Conservation (phyloP, 208 protist species). For the Acanthamoeba sp. region DNA sequence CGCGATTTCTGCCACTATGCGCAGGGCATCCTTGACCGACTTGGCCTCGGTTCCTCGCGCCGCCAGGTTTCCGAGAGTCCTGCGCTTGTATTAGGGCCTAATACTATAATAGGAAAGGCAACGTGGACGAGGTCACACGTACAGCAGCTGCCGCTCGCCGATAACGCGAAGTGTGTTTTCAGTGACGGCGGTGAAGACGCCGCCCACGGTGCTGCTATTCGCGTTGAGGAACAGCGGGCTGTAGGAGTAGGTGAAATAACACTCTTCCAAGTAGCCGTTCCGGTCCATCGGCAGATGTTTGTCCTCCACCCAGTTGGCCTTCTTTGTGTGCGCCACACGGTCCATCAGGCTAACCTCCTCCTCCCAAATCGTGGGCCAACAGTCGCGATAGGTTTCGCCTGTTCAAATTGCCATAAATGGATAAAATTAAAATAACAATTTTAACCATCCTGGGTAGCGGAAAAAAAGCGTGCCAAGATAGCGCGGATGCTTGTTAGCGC, state of each 20-base stretch:
- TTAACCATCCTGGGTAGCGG: no score
- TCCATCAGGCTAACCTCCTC: neutral
- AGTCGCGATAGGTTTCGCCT: neutral
- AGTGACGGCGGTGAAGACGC: neutral
- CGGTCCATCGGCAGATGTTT: neutral
- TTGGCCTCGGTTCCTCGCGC: neutral
- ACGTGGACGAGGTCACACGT: neutral
- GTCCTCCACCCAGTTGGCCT: conserved; percentile 31
- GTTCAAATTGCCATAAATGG: neutral
- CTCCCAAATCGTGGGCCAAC: conserved; percentile 4
- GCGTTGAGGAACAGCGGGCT: conserved; percentile 9
- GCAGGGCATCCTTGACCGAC: neutral
- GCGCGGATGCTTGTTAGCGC: conserved; percentile 6
- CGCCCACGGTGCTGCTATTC: neutral
- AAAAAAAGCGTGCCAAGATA: neutral
- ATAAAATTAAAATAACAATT: neutral
- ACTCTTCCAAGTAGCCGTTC: neutral
- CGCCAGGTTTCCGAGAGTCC: neutral
- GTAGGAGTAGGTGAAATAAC: conserved; percentile 59
- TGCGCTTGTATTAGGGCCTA: no score
- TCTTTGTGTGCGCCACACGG: neutral
- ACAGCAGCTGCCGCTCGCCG: conserved; percentile 13
- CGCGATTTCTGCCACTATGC: neutral
- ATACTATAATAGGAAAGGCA: no score
- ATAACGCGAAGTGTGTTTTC: conserved; percentile 1